These are phyloP conservation scores for Schwanniomyces etchellsii DNA, from an alignment of 1,139 yeast species.

Conservation along the genomic window DNA sequence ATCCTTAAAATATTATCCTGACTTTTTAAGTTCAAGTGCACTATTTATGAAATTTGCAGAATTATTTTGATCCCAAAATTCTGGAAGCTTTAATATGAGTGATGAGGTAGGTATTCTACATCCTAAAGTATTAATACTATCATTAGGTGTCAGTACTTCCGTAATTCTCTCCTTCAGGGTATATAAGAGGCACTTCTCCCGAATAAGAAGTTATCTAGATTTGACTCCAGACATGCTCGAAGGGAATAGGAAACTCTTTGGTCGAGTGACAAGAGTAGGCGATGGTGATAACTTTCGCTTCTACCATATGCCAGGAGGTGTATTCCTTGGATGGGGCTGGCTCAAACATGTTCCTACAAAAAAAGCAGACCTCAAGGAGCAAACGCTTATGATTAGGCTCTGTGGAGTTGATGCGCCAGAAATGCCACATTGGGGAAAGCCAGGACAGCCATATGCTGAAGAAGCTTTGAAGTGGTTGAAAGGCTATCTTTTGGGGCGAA, in stretches of 20 bases:
- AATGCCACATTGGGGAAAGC: conserved; percentile 88
- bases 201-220: conserved; percentile 33
- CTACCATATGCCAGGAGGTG: conserved; percentile 92
- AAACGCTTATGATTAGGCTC: conserved; percentile 62
- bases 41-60: too few species aligned
- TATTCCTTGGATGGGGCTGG: conserved; percentile 92
- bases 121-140: conserved; percentile 36
- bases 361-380: conserved; percentile 45
- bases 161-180: conserved; percentile 25
- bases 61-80: too few species aligned
- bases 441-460: conserved; percentile 82
- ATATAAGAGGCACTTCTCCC: conserved; percentile 28
- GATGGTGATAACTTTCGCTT: conserved; percentile 95
- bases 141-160: conserved; percentile 32
- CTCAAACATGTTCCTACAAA: conserved; percentile 45
- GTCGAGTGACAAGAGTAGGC: conserved; percentile 86
- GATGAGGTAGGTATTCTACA: conserved; percentile 16
- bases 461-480: conserved; percentile 82
- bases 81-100: neutral
- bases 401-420: conserved; percentile 99
- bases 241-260: conserved; percentile 43
- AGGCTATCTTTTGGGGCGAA: conserved; percentile 54
- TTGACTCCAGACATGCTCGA: conserved; percentile 35
- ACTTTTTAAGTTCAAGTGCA: too few species aligned
- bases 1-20: too few species aligned